A percentile compares a stretch with the other conserved stretches of the same genome.
Conservation (phyloP, 768 basidiomycete genomes). For the Gymnopilus dilepis region DNA sequence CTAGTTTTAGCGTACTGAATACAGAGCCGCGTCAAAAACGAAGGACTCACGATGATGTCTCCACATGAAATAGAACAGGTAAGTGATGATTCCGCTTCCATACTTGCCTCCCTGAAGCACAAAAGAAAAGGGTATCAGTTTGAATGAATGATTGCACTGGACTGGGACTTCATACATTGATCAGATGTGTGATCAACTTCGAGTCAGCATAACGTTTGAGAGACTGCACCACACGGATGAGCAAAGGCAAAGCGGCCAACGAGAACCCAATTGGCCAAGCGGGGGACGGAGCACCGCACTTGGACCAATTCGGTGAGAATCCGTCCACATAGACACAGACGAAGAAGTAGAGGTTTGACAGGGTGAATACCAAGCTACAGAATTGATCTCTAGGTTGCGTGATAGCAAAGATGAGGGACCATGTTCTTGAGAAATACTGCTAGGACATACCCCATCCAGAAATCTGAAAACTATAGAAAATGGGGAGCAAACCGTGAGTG, state of each 20-base stretch:
- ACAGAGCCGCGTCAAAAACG: not conserved
- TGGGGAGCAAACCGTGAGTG: constrained; percentile 13
- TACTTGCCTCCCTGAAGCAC: constrained; percentile 82
- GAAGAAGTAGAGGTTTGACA: constrained; percentile 76
- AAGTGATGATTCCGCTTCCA: constrained; percentile 63
- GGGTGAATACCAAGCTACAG: constrained; percentile 77
- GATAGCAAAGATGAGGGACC: not conserved
- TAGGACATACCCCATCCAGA: constrained; percentile 78
- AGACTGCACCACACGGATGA: constrained; percentile 84
- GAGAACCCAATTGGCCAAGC: constrained; percentile 70
- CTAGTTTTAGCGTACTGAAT: not conserved
- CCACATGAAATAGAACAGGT: constrained; percentile 81
- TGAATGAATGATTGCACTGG: not conserved
- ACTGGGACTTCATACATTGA: constrained; percentile 66
- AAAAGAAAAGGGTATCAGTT: constrained; percentile 8
- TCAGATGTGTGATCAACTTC: constrained; percentile 71
- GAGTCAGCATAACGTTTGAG: constrained; percentile 88
- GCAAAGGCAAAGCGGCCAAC: constrained; percentile 68
- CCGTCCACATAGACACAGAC: constrained; percentile 71
- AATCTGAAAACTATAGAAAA: constrained; percentile 70
- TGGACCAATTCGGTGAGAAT: constrained; percentile 54
- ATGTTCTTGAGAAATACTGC: constrained; percentile 1
- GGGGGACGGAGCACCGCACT: constrained; percentile 48
- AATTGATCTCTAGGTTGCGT: constrained; percentile 69
- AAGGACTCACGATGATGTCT: constrained; percentile 58